Evolutionary conservation across 148 eudicot genomes (phyloP), one percentile per base, ranked within the genome.

Genomic region (Camellia lanceoleosa): DNA sequence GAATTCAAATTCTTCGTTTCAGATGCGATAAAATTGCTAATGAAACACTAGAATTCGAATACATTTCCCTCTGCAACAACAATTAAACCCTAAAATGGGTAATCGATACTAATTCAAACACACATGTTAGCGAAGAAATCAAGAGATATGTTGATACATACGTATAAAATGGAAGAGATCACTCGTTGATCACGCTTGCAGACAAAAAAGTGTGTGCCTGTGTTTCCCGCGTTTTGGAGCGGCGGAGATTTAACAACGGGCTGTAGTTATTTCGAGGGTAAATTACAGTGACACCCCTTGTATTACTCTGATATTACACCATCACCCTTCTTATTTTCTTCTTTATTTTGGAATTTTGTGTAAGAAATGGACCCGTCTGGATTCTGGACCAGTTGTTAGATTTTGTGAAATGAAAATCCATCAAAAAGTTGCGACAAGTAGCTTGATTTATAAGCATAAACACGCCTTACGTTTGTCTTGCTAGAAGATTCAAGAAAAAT

Each of bases 171-270:
- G 18, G 78, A 75, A 75, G 41, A 75, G 51, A 66, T 75, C 41
- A 75, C 52, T 30, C 42, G 13, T 74, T 74, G 77, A 41, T 59
- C 51, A 74, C 16, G 16, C 12, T 59, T 73, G 76, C 59, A 71
- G 59, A 69, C 30, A 71, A 14, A 71, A n/a, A 23, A 54, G 20
- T 54, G 19, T 23, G 51, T 23, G 51, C 9, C 18, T 9, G 76
- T 5, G 54, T 58, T 75, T 75, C 78, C 78, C 78, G 78, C 78
- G 54, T 41, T 56, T 74, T 41, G 44, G 43, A 23, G 15, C 0
- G 71, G 16, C 3, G 51, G 51, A 47, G 6, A 3, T 47, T 47
- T 23, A 23, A 23, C 30, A 47, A 47, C 51, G 51, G 51, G 51
- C 30, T 23, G 30, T 23, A 23, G 30, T 23, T 23, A 23, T 23